phyloP scores from a whole-genome alignment of 495 filamentous ascomycete species.

The Penicillium antarcticum region DNA sequence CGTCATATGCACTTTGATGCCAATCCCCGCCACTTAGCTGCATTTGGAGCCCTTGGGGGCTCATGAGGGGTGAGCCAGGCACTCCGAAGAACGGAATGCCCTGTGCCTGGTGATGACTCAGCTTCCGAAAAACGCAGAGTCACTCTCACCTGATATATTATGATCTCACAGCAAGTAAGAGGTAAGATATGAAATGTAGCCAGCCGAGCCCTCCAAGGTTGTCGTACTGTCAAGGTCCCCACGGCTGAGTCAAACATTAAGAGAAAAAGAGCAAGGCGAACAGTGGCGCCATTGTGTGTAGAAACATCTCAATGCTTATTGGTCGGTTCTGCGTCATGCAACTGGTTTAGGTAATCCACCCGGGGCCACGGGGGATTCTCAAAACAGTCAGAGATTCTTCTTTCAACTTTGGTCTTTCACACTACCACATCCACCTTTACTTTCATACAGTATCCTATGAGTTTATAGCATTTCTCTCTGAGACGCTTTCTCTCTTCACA shows the following conservation, averaged over 20 bases:
- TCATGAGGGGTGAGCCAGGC: neutral
- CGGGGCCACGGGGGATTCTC: conserved; percentile 13
- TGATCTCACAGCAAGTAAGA: too few species aligned
- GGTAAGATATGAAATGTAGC: too few species aligned
- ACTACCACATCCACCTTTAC: neutral
- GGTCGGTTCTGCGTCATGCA: conserved; percentile 26
- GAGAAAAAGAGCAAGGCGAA: neutral
- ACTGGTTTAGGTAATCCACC: conserved; percentile 20
- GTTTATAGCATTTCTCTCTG: conserved; percentile 7
- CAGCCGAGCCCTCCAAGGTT: too few species aligned
- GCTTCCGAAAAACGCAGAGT: conserved; percentile 5
- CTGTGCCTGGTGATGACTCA: neutral
- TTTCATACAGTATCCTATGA: conserved; percentile 13
- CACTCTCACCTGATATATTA: neutral
- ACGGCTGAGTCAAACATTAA: neutral
- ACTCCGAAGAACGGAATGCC: conserved; percentile 6
- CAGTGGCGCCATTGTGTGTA: conserved; percentile 40
- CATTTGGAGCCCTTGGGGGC: conserved; percentile 1
- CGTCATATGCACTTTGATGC: neutral
- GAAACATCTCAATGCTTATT: conserved; percentile 46
- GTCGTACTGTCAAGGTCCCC: neutral
- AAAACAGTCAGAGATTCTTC: conserved; percentile 14
- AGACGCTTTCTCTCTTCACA: conserved; percentile 5
- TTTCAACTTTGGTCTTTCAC: neutral
- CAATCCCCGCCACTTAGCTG: conserved; percentile 1